Percentiles rank a stretch among this genome's conserved stretches.
phyloP scores from a whole-genome alignment of 139 green algal species.

The Edaphochlamys debaryana region DNA sequence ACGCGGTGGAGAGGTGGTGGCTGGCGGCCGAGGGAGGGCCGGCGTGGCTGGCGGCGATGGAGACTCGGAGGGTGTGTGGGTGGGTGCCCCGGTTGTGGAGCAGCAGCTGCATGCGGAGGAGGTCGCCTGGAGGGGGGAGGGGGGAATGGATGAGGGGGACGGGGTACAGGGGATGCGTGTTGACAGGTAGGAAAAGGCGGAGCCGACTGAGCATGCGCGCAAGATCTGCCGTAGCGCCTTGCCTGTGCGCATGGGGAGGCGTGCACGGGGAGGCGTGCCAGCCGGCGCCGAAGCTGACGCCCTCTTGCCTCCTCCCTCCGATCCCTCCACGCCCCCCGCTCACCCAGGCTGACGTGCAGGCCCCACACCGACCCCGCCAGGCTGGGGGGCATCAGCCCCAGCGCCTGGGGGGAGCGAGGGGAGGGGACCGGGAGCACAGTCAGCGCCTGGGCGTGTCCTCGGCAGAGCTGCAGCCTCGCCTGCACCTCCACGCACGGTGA shows the following conservation, averaged over 20 bases:
- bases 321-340: not conserved
- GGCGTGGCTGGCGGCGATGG: not conserved
- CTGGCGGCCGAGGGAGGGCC: no score
- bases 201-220: no score
- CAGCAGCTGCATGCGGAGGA: slow-evolving; percentile 35
- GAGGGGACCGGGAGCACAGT: not conserved
- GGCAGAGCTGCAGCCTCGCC: not conserved
- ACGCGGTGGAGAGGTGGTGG: no score
- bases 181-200: not conserved
- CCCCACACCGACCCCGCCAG: slow-evolving; percentile 29
- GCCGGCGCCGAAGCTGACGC: no score
- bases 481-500: no score
- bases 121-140: slow-evolving; percentile 17
- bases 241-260: no score
- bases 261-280: not conserved
- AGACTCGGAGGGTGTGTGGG: slow-evolving; percentile 10
- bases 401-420: not conserved
- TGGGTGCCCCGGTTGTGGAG: not conserved
- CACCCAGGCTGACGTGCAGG: not conserved
- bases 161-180: not conserved
- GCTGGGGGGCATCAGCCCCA: not conserved
- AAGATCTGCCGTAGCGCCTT: not conserved
- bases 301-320: not conserved
- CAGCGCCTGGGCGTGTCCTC: not conserved
- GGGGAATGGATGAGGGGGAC: not conserved